These are phyloP conservation scores for Fusarium heterosporum DNA, from an alignment of 2,329 filamentous ascomycete genomes.

Conservation along the genomic window DNA sequence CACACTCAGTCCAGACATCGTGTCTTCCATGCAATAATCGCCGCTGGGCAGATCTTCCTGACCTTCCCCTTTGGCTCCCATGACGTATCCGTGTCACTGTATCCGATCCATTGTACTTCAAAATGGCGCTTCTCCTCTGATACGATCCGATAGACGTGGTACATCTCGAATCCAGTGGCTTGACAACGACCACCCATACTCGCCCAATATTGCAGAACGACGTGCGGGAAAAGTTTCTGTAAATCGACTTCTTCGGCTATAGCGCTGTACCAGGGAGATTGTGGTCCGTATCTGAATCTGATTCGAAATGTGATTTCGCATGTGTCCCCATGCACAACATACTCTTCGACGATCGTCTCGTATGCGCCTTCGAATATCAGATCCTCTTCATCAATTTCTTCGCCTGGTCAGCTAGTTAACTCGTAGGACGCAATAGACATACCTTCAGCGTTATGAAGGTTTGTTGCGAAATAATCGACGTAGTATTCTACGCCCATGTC, in stretches of 20 bases:
- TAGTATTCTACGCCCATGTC: not conserved
- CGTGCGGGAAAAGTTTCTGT: not conserved
- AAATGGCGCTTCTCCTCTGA: not conserved
- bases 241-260: constrained; percentile 14
- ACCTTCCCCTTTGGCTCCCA: constrained; percentile 20
- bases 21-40: constrained; percentile 16
- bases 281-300: not conserved
- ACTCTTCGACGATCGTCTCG: constrained; percentile 2
- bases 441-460: not conserved
- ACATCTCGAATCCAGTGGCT: not conserved
- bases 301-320: constrained; percentile 11
- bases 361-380: constrained; percentile 12
- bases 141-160: constrained; percentile 12
- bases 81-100: constrained; percentile 8
- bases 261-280: not conserved
- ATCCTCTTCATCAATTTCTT: constrained; percentile 5
- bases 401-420: not conserved
- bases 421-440: fast-evolving
- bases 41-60: constrained; percentile 5
- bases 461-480: not conserved
- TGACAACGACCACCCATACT: constrained; percentile 12
- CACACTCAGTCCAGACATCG: not conserved
- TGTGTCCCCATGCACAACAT: not conserved
- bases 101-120: constrained; percentile 25
- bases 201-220: constrained; percentile 15